These are phyloP conservation scores for Ogataea trehaloabstinens DNA, from an alignment of 805 yeast genomes.

Conservation along the genomic window DNA sequence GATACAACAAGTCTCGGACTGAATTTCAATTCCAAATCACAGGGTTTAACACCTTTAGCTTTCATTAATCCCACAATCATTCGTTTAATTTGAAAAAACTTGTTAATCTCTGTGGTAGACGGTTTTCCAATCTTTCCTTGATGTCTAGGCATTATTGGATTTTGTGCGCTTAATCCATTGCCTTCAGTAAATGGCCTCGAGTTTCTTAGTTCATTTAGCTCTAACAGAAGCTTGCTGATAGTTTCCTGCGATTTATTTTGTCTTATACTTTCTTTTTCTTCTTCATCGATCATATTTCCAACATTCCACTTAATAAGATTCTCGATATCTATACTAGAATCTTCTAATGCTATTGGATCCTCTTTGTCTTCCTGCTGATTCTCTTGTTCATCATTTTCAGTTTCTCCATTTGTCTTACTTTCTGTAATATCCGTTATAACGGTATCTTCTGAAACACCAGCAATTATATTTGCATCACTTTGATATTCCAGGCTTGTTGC, in stretches of 20 bases:
- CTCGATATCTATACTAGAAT: conserved; percentile 25
- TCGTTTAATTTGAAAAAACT: conserved; percentile 44
- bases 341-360: conserved; percentile 6
- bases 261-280: conserved; percentile 25
- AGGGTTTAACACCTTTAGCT: conserved; percentile 29
- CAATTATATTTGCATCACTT: conserved; percentile 1
- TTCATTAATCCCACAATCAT: conserved; percentile 40
- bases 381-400: neutral
- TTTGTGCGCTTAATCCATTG: conserved; percentile 6
- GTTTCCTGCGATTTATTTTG: conserved; percentile 31
- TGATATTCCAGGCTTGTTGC: neutral
- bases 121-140: conserved; percentile 36
- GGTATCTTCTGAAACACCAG: neutral
- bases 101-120: conserved; percentile 37
- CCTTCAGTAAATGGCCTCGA: conserved; percentile 31
- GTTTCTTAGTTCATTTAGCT: conserved; percentile 50
- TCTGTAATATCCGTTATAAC: neutral
- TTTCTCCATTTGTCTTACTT: neutral
- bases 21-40: conserved; percentile 35
- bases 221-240: conserved; percentile 44
- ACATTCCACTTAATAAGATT: conserved; percentile 28
- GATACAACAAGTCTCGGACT: conserved; percentile 58
- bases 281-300: conserved; percentile 22
- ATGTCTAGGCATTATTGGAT: conserved; percentile 12
- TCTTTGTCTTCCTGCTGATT: conserved; percentile 1